phyloP scores from a whole-genome alignment of 305 asterid genomes.

The Fraxinus sp. region DNA sequence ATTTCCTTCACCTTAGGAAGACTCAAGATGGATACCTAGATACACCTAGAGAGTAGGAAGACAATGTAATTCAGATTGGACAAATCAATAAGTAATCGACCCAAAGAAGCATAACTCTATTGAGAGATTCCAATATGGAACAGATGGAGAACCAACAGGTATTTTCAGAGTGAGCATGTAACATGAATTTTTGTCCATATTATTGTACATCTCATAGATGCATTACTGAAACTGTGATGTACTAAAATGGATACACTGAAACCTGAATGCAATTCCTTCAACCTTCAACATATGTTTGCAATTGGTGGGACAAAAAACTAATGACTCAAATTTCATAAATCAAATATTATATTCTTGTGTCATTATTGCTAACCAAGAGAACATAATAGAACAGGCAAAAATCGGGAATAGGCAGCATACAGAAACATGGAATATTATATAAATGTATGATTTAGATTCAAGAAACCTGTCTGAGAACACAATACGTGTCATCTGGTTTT shows the following conservation, averaged over 20 bases:
- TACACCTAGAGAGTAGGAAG: neutral
- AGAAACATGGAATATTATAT: no score
- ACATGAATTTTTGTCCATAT: neutral
- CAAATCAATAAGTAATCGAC: neutral
- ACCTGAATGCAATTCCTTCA: conserved; percentile 96
- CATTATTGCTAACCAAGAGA: neutral
- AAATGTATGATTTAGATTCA: no score
- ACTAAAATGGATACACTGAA: conserved; percentile 22
- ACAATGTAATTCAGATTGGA: neutral
- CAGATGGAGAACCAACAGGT: neutral
- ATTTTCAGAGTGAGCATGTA: neutral
- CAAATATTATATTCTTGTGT: neutral
- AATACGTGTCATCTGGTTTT: no score
- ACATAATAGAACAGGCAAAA: neutral
- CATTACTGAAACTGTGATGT: conserved; percentile 1
- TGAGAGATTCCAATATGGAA: neutral
- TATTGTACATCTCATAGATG: neutral
- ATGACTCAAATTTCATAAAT: neutral
- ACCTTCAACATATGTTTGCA: conserved; percentile 95
- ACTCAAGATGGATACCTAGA: neutral
- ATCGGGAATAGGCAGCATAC: no score
- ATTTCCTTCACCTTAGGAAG: neutral
- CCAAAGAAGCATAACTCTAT: neutral
- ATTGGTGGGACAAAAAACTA: conserved; percentile 9
- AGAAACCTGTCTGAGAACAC: no score